phyloP scores from a whole-genome alignment of 768 basidiomycete species.

The Rhodotorula babjevae region DNA sequence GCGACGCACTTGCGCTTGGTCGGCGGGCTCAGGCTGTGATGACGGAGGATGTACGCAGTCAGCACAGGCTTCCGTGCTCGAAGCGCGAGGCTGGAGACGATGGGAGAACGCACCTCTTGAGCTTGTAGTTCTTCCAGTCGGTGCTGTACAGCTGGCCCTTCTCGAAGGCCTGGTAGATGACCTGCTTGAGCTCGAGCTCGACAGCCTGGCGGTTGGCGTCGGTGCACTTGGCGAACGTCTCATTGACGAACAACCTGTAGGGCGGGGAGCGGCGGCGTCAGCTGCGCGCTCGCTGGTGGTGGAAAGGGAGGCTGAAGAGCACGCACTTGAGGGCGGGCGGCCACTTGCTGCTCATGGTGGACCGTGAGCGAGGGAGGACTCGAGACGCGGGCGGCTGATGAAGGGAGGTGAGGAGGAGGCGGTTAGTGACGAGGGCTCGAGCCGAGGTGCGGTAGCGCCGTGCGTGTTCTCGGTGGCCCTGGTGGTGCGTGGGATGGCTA shows the following conservation, averaged over 20 bases:
- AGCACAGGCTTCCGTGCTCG: no score
- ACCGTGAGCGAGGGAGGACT: background rate
- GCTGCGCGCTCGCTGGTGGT: background rate
- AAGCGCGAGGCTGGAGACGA: slow-evolving; percentile 5
- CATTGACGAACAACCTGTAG: slow-evolving; percentile 94
- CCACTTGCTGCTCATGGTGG: slow-evolving; percentile 31
- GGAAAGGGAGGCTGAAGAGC: background rate
- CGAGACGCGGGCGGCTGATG: background rate
- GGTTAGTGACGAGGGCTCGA: background rate
- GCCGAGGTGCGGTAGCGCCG: background rate
- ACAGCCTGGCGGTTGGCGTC: slow-evolving; percentile 80
- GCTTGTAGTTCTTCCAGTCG: slow-evolving; percentile 82
- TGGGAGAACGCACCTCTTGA: slow-evolving; percentile 70
- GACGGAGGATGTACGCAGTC: no score
- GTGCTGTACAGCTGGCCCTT: slow-evolving; percentile 82
- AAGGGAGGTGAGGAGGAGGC: background rate
- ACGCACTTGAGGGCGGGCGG: slow-evolving; percentile 43
- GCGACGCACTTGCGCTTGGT: slow-evolving; percentile 42
- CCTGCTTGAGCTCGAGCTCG: slow-evolving; percentile 88
- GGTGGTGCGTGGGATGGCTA: no score
- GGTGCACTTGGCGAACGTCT: slow-evolving; percentile 85
- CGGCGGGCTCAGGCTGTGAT: slow-evolving; percentile 14
- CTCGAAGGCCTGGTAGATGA: slow-evolving; percentile 88
- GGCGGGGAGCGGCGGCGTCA: background rate
- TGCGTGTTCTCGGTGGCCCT: background rate